A percentile compares a stretch with the other conserved stretches of the same genome.
phyloP scores from a whole-genome alignment of 1,284 basidiomycete genomes.

The Marasmius fiardii region DNA sequence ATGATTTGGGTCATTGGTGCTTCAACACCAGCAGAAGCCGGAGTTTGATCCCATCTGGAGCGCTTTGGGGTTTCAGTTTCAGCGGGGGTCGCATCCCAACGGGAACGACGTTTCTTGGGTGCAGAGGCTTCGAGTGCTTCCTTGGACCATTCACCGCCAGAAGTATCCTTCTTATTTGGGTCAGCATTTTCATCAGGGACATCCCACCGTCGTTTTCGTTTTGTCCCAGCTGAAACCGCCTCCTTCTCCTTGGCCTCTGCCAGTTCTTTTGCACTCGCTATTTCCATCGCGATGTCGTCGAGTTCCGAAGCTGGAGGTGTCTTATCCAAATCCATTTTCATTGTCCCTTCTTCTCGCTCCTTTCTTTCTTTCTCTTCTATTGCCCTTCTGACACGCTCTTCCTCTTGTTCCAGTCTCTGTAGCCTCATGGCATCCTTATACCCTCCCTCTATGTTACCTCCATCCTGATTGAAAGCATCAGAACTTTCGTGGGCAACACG shows the following conservation, averaged over 20 bases:
- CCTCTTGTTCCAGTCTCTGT: slow-evolving; percentile 90
- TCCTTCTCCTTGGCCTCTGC: slow-evolving; percentile 29
- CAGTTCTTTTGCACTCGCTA: slow-evolving; percentile 55
- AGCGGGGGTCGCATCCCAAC: slow-evolving; percentile 90
- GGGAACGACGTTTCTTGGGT: slow-evolving; percentile 87
- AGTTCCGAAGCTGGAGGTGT: slow-evolving; percentile 81
- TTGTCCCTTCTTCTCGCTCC: slow-evolving; percentile 77
- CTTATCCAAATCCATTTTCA: slow-evolving; percentile 84
- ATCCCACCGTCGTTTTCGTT: slow-evolving; percentile 89
- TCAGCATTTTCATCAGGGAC: slow-evolving; percentile 62
- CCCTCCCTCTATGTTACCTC: slow-evolving; percentile 73
- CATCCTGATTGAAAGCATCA: slow-evolving; percentile 77
- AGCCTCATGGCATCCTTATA: slow-evolving; percentile 98
- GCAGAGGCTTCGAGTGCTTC: slow-evolving; percentile 69
- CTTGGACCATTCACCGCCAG: slow-evolving; percentile 62
- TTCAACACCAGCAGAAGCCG: slow-evolving; percentile 41
- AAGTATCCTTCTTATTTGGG: slow-evolving; percentile 49
- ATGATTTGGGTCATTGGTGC: slow-evolving; percentile 72
- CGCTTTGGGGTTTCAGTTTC: slow-evolving; percentile 74
- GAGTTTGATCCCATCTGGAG: slow-evolving; percentile 96
- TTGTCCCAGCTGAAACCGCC: slow-evolving; percentile 40
- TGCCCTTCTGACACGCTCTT: slow-evolving; percentile 77
- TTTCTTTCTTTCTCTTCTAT: slow-evolving; percentile 86
- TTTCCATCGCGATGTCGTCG: slow-evolving; percentile 63
- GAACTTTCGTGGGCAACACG: slow-evolving; percentile 75